Percentiles rank a stretch among this genome's conserved stretches.
These are phyloP conservation scores for Hydnomerulius pinastri DNA, from an alignment of 768 basidiomycete genomes.

Conservation along the genomic window DNA sequence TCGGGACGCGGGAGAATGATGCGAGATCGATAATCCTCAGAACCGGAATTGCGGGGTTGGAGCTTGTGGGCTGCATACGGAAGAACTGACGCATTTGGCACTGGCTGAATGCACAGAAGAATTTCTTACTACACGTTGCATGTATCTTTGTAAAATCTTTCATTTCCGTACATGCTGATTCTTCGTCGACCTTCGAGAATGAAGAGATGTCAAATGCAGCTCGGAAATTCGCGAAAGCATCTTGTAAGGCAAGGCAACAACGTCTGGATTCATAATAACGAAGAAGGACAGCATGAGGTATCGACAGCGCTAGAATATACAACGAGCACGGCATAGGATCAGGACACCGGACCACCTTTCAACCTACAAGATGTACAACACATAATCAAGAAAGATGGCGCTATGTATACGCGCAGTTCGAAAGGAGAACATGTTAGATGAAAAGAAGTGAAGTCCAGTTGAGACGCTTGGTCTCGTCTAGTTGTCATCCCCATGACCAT, in stretches of 20 bases:
- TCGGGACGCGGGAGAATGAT: conserved; percentile 25
- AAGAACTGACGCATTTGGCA: conserved; percentile 8
- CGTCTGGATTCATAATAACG: conserved; percentile 20
- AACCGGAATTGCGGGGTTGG: conserved; percentile 20
- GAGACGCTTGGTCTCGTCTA: conserved; percentile 25
- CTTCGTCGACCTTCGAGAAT: background rate
- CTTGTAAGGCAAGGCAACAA: conserved; percentile 18
- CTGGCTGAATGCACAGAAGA: background rate
- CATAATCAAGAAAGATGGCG: conserved; percentile 11
- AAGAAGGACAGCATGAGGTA: conserved; percentile 27
- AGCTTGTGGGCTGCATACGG: conserved; percentile 10
- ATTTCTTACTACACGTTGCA: background rate
- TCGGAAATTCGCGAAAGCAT: background rate
- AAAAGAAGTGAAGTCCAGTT: conserved; percentile 17
- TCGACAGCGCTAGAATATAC: conserved; percentile 30
- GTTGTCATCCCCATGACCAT: conserved; percentile 33
- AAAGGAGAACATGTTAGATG: conserved; percentile 15
- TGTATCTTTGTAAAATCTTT: background rate
- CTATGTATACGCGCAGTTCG: conserved; percentile 12
- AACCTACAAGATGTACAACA: conserved; percentile 33
- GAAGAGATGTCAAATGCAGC: conserved; percentile 1
- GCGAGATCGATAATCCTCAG: background rate
- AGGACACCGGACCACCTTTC: conserved; percentile 19
- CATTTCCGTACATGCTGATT: background rate
- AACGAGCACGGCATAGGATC: conserved; percentile 22